Conservation (phyloP, 176 grass and related monocot genomes). For the Typha latifolia region DNA sequence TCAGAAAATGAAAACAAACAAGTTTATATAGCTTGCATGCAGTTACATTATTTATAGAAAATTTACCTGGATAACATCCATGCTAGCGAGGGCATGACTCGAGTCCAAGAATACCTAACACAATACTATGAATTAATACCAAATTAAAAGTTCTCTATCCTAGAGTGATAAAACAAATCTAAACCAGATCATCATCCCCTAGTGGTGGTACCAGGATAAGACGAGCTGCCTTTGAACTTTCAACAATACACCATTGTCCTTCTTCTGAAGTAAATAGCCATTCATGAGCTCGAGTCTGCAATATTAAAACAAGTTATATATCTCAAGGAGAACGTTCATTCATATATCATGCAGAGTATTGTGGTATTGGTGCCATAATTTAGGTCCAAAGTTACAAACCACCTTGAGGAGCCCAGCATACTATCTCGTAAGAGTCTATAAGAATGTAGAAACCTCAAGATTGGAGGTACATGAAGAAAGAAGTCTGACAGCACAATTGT, state of each 20-base stretch:
- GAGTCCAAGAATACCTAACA: conserved; percentile 87
- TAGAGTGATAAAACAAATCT: conserved; percentile 16
- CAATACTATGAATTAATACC: neutral
- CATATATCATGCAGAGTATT: neutral
- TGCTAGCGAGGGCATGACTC: conserved; percentile 57
- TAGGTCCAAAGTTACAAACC: too few species aligned
- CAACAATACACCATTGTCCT: conserved; percentile 86
- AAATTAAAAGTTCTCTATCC: conserved; percentile 2
- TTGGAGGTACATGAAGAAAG: too few species aligned
- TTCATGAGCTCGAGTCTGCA: conserved; percentile 80
- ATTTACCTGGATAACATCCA: conserved; percentile 76
- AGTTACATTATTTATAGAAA: conserved; percentile 18
- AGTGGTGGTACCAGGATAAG: conserved; percentile 58
- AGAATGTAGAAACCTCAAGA: too few species aligned
- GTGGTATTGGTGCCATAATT: neutral
- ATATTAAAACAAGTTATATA: conserved; percentile 9
- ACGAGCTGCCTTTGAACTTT: conserved; percentile 84
- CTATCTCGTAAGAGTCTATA: too few species aligned
- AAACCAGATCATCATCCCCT: neutral
- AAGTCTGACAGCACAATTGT: too few species aligned
- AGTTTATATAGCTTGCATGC: neutral
- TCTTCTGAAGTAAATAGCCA: conserved; percentile 93
- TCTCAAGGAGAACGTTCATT: neutral
- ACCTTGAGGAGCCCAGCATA: too few species aligned
- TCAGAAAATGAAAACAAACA: neutral